Percentiles rank a stretch among this genome's conserved stretches.
Conservation (phyloP, 2,329 filamentous ascomycete genomes). For the Aspergillus arachidicola region DNA sequence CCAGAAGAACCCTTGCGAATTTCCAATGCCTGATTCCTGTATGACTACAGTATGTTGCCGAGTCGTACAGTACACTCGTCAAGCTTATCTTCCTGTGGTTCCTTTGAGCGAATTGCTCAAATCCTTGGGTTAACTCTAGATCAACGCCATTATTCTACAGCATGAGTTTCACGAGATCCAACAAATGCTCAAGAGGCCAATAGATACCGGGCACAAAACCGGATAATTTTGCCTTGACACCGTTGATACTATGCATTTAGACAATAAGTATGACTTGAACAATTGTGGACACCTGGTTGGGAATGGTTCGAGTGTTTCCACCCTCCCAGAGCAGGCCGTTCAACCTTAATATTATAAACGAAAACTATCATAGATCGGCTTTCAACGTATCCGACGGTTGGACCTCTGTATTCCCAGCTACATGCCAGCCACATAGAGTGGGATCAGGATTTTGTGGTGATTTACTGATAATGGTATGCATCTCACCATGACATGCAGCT, state of each 20-base stretch:
- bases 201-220: background rate
- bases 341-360: background rate
- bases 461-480: background rate
- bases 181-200: background rate
- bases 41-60: background rate
- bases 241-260: background rate
- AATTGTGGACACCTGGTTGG: background rate
- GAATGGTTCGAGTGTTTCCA: background rate
- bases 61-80: background rate
- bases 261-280: background rate
- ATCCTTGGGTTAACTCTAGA: background rate
- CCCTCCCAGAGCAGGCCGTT: background rate
- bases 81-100: background rate
- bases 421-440: background rate
- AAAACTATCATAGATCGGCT: background rate
- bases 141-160: background rate
- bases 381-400: background rate
- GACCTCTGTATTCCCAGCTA: background rate
- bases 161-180: background rate
- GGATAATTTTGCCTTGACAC: background rate
- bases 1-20: background rate
- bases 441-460: background rate
- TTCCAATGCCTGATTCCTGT: background rate
- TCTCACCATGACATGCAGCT: conserved; percentile 2
- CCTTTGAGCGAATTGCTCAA: background rate